These are phyloP conservation scores for Yamadazyma diospyri DNA, from an alignment of 1,139 yeast genomes.

Conservation along the genomic window DNA sequence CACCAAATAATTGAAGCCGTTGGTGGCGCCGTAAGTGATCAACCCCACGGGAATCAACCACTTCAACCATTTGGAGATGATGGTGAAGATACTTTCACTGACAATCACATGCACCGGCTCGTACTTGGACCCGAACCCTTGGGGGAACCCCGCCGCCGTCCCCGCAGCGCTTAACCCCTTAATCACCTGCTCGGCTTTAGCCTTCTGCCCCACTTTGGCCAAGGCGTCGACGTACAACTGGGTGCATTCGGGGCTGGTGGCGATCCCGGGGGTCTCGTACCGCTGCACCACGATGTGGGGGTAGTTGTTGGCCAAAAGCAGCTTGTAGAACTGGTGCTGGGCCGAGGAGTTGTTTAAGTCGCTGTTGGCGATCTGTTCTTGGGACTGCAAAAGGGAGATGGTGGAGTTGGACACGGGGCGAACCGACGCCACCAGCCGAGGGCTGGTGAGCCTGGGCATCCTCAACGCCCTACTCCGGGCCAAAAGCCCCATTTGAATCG, in stretches of 20 bases:
- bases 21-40: constrained; percentile 68
- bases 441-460: no score
- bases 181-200: constrained; percentile 67
- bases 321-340: constrained; percentile 80
- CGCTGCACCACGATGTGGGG: constrained; percentile 93
- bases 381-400: constrained; percentile 50
- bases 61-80: constrained; percentile 82
- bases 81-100: constrained; percentile 74
- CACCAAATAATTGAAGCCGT: constrained; percentile 70
- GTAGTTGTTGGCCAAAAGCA: constrained; percentile 70
- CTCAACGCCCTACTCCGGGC: no score
- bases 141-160: constrained; percentile 20
- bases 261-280: constrained; percentile 88
- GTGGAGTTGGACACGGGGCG: constrained; percentile 17
- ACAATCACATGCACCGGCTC: constrained; percentile 92
- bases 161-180: constrained; percentile 14
- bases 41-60: constrained; percentile 84
- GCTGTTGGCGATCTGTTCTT: constrained; percentile 80
- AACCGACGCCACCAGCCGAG: no score
- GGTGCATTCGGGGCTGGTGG: constrained; percentile 74
- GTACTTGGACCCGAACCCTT: constrained; percentile 47
- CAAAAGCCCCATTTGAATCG: no score
- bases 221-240: constrained; percentile 76
- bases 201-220: constrained; percentile 69
- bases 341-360: constrained; percentile 61